Percentiles rank a stretch among this genome's conserved stretches.
These are phyloP conservation scores for Pythium sp. DNA, from an alignment of 352 stramenopile genomes.

Conservation along the genomic window DNA sequence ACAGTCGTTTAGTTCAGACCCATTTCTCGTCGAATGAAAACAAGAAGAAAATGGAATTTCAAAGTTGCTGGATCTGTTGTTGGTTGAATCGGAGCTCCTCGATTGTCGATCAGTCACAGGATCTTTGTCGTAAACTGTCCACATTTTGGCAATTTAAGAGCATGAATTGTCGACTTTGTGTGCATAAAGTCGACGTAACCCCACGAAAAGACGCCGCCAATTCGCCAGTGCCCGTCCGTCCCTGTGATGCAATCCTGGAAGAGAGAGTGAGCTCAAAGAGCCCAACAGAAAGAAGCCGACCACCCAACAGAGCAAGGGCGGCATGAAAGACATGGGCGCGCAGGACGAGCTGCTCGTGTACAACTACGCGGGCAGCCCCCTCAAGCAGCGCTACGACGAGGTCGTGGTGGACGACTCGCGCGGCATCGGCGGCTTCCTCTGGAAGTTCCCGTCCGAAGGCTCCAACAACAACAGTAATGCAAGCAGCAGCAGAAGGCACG, in stretches of 20 bases:
- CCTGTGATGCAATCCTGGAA: neutral
- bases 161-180: neutral
- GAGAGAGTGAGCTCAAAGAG: neutral
- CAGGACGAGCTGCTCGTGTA: constrained; percentile 18
- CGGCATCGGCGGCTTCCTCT: constrained; percentile 37
- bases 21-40: constrained; percentile 1
- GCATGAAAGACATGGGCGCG: neutral
- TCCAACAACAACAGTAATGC: constrained; percentile 27
- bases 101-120: neutral
- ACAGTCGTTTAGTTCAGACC: constrained; percentile 28
- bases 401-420: constrained; percentile 19
- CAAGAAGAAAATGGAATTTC: neutral
- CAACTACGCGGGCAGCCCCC: constrained; percentile 18
- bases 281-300: neutral
- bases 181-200: neutral
- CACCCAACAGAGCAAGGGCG: neutral
- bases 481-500: neutral
- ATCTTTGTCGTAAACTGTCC: neutral
- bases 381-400: constrained; percentile 16
- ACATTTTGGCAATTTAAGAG: neutral
- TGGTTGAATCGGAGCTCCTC: neutral
- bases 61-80: neutral
- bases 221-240: neutral
- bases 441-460: constrained; percentile 72
- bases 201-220: neutral